Conservation (phyloP, 2,329 filamentous ascomycete genomes). For the Aspergillus fijiensis region DNA sequence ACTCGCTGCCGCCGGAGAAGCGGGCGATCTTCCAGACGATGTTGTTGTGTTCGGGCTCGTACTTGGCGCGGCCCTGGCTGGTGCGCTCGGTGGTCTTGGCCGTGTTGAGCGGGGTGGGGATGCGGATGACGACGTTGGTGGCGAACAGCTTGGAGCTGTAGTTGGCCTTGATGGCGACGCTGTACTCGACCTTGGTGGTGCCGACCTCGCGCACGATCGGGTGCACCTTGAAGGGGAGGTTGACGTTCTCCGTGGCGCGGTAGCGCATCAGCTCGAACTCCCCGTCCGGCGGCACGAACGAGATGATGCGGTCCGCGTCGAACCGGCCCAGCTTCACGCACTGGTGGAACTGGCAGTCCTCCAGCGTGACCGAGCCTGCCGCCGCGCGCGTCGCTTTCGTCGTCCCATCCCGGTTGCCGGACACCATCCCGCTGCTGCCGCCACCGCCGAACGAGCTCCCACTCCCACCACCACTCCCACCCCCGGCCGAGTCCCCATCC, state of each 20-base stretch:
- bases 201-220: conserved; percentile 97
- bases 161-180: conserved; percentile 94
- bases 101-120: conserved; percentile 95
- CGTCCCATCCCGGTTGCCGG: conserved; percentile 49
- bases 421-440: conserved; percentile 68
- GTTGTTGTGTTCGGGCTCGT: conserved; percentile 95
- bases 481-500: conserved; percentile 69
- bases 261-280: conserved; percentile 99
- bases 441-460: conserved; percentile 49
- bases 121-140: conserved; percentile 90
- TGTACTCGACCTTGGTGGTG: conserved; percentile 97
- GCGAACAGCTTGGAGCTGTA: conserved; percentile 95
- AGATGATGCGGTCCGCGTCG: conserved; percentile 93
- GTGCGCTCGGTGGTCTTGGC: conserved; percentile 90
- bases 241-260: conserved; percentile 96
- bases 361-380: conserved; percentile 89
- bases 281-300: conserved; percentile 92
- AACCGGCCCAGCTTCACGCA: conserved; percentile 98
- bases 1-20: conserved; percentile 98
- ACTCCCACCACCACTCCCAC: conserved; percentile 35
- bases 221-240: conserved; percentile 97
- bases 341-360: conserved; percentile 98
- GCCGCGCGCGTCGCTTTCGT: conserved; percentile 91
- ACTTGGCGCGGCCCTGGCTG: conserved; percentile 95
- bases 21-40: conserved; percentile 98